These are phyloP conservation scores for Coprinopsis marcescibilis DNA, from an alignment of 768 basidiomycete genomes.

Conservation along the genomic window DNA sequence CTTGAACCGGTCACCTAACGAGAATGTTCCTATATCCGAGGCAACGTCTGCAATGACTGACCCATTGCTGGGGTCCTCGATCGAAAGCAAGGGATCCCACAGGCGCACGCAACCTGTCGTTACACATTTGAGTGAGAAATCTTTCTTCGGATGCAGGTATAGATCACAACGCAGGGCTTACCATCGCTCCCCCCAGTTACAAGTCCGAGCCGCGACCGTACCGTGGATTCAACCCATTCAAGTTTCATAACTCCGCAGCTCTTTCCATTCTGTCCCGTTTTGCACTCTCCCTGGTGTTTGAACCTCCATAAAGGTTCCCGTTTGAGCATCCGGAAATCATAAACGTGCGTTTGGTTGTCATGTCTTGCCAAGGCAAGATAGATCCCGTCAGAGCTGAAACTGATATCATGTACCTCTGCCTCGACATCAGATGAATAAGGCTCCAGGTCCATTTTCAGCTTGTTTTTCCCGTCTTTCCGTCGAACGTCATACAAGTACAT, in stretches of 20 bases:
- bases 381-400: constrained; percentile 56
- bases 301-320: constrained; percentile 43
- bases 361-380: constrained; percentile 55
- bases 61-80: constrained; percentile 36
- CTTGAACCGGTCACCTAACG: constrained; percentile 46
- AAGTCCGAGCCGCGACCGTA: constrained; percentile 32
- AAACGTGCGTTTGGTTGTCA: constrained; percentile 56
- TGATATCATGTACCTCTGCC: constrained; percentile 43
- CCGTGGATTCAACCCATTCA: constrained; percentile 45
- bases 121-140: neutral
- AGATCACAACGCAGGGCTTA: constrained; percentile 22
- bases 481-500: constrained; percentile 51
- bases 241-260: constrained; percentile 47
- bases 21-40: constrained; percentile 55
- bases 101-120: constrained; percentile 58
- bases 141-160: constrained; percentile 6
- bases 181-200: constrained; percentile 63
- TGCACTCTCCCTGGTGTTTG: constrained; percentile 32
- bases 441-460: constrained; percentile 27
- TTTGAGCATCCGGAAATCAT: constrained; percentile 52
- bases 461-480: constrained; percentile 23
- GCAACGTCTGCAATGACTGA: constrained; percentile 44
- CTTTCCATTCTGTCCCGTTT: constrained; percentile 23
- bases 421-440: constrained; percentile 25
- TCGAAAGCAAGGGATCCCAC: constrained; percentile 53